A percentile compares a stretch with the other conserved stretches of the same genome.
Conservation (phyloP, 805 yeast species). For the Candida krabiensis region DNA sequence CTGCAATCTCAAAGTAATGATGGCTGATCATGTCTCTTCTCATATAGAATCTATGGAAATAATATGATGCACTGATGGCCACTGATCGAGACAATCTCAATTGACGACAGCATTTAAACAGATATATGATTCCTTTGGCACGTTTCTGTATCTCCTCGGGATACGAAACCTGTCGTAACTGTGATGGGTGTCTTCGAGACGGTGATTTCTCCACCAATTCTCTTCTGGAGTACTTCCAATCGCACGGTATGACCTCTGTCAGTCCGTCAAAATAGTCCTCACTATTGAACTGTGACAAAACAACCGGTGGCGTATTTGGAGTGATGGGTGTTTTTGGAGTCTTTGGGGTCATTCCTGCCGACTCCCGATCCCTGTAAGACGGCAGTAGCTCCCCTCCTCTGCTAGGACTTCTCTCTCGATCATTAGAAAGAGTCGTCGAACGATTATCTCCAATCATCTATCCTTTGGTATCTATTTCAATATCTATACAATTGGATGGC, state of each 20-base stretch:
- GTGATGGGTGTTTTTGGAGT: slow-evolving; percentile 12
- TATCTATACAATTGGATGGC: no score
- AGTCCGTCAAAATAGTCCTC: slow-evolving; percentile 31
- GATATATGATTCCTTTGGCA: slow-evolving; percentile 48
- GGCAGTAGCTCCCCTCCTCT: slow-evolving; percentile 1
- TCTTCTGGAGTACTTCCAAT: slow-evolving; percentile 29
- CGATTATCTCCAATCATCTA: background rate
- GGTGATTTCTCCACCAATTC: slow-evolving; percentile 31
- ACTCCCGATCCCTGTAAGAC: slow-evolving; percentile 13
- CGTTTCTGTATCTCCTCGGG: slow-evolving; percentile 42
- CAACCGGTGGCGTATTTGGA: background rate
- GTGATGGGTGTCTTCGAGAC: slow-evolving; percentile 31
- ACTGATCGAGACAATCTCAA: slow-evolving; percentile 49
- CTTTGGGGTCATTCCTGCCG: slow-evolving; percentile 8
- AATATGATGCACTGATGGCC: slow-evolving; percentile 46
- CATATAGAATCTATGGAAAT: slow-evolving; percentile 54
- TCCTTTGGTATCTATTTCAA: no score
- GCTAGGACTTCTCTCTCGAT: slow-evolving; percentile 13
- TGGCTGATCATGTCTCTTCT: slow-evolving; percentile 39
- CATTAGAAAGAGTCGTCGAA: background rate
- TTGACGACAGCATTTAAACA: slow-evolving; percentile 43
- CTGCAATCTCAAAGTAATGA: slow-evolving; percentile 53
- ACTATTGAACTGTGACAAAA: slow-evolving; percentile 6
- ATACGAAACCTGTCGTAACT: slow-evolving; percentile 28
- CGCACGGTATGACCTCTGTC: slow-evolving; percentile 22